Evolutionary conservation across 345 rosid genomes (phyloP).

Genomic region (Gossypium rotundifolium): DNA sequence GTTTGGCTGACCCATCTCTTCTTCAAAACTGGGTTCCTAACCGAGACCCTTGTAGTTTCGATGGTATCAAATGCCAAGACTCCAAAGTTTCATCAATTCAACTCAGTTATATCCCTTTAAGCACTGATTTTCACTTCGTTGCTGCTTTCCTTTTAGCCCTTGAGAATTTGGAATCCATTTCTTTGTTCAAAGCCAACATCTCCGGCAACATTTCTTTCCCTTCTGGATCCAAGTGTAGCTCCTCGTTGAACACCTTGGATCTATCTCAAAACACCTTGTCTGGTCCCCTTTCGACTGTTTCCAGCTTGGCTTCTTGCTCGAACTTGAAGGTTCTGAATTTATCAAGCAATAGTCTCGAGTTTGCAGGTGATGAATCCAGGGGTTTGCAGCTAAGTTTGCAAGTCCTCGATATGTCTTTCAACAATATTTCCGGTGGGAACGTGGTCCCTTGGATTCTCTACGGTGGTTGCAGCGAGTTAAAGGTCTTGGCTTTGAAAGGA

Average conservation of each 20-base stretch:
- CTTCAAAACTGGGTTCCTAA: slow-evolving; percentile 56
- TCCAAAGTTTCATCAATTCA: slow-evolving; percentile 53
- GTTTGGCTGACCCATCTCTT: slow-evolving; percentile 35
- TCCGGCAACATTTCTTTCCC: slow-evolving; percentile 57
- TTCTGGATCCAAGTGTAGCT: slow-evolving; percentile 58
- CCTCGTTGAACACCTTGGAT: slow-evolving; percentile 55
- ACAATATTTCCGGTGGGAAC: slow-evolving; percentile 44
- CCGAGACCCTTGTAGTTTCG: slow-evolving; percentile 59
- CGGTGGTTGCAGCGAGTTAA: slow-evolving; percentile 59
- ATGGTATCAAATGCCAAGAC: slow-evolving; percentile 58
- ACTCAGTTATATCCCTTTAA: slow-evolving; percentile 34
- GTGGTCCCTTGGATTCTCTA: slow-evolving; percentile 47
- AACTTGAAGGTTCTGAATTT: slow-evolving; percentile 50
- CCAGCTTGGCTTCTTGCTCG: slow-evolving; percentile 48
- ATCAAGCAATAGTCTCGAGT: slow-evolving; percentile 52
- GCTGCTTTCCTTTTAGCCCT: slow-evolving; percentile 50
- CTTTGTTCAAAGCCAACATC: slow-evolving; percentile 40
- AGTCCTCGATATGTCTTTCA: slow-evolving; percentile 69
- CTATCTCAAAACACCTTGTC: slow-evolving; percentile 61
- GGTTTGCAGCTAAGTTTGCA: slow-evolving; percentile 55
- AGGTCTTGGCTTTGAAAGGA: slow-evolving; percentile 43
- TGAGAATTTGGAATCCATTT: slow-evolving; percentile 45
- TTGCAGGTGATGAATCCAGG: slow-evolving; percentile 32
- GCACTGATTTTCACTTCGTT: slow-evolving; percentile 51
- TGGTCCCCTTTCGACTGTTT: slow-evolving; percentile 50